These are phyloP conservation scores for Ceratocystiopsis minuta DNA, from an alignment of 2,329 filamentous ascomycete species.

Conservation along the genomic window DNA sequence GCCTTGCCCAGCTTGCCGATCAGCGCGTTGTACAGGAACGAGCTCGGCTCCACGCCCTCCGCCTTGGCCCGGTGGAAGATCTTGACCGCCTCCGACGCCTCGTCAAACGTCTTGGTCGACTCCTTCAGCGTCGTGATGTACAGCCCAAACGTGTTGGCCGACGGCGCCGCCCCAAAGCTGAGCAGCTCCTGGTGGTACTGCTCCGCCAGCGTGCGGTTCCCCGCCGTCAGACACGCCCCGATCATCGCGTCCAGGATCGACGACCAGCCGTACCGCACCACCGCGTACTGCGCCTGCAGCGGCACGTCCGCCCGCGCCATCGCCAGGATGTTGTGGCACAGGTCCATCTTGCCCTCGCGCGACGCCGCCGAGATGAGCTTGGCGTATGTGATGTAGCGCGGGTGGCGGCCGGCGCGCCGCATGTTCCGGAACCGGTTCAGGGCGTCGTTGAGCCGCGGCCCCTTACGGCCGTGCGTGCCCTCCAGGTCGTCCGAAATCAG, in stretches of 20 bases:
- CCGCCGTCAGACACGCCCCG: slow-evolving; percentile 69
- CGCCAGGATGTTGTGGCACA: slow-evolving; percentile 67
- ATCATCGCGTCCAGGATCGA: slow-evolving; percentile 95
- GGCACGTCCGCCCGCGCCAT: slow-evolving; percentile 86
- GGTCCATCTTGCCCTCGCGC: slow-evolving; percentile 61
- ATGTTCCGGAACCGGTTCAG: slow-evolving; percentile 79
- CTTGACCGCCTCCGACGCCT: slow-evolving; percentile 89
- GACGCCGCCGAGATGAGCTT: slow-evolving; percentile 86
- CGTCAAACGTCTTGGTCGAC: slow-evolving; percentile 92
- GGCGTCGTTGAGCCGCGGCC: slow-evolving; percentile 60
- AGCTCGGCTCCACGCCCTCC: slow-evolving; percentile 88
- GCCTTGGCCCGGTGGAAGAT: slow-evolving; percentile 89
- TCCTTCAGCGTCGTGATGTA: slow-evolving; percentile 99
- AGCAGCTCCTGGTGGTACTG: slow-evolving; percentile 84
- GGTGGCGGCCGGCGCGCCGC: slow-evolving; percentile 76
- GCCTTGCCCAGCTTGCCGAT: slow-evolving; percentile 98
- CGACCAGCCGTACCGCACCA: slow-evolving; percentile 89
- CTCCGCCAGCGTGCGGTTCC: slow-evolving; percentile 63
- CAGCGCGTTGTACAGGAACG: slow-evolving; percentile 93
- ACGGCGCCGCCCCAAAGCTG: slow-evolving; percentile 77
- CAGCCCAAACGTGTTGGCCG: slow-evolving; percentile 91
- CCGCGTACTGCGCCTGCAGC: slow-evolving; percentile 62
- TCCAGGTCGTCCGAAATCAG: slow-evolving; percentile 82
- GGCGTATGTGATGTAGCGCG: slow-evolving; percentile 89
- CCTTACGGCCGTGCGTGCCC: slow-evolving; percentile 54